These are phyloP conservation scores for Ambrosia artemisiifolia DNA, from an alignment of 129 eudicot species.

Conservation along the genomic window DNA sequence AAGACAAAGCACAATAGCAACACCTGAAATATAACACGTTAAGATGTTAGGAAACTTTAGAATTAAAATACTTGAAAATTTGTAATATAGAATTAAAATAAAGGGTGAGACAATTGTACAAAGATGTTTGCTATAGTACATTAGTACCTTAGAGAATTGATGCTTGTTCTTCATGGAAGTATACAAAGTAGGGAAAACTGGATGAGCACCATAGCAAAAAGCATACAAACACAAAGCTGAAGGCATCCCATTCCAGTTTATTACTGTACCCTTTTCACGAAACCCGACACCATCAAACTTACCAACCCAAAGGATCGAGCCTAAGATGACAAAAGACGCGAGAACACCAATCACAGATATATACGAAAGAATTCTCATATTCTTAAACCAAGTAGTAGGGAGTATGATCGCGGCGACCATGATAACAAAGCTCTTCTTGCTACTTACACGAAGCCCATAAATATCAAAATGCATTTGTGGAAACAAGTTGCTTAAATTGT, in stretches of 20 bases:
- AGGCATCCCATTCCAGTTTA: constrained; percentile 32
- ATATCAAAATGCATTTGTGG: constrained; percentile 25
- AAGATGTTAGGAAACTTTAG: no score
- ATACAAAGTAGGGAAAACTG: constrained; percentile 75
- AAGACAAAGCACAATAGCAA: constrained; percentile 7
- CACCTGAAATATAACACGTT: neutral
- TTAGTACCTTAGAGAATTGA: constrained; percentile 49
- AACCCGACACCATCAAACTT: constrained; percentile 33
- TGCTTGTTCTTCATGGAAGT: constrained; percentile 60
- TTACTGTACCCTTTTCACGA: constrained; percentile 20
- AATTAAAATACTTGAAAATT: no score
- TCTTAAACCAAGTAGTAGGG: constrained; percentile 37
- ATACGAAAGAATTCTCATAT: constrained; percentile 35
- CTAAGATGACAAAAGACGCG: constrained; percentile 31
- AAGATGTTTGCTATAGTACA: no score
- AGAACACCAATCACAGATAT: constrained; percentile 38
- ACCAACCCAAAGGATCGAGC: constrained; percentile 34
- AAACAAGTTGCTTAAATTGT: constrained; percentile 11
- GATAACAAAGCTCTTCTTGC: constrained; percentile 26
- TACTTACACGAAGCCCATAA: constrained; percentile 15
- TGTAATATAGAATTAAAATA: no score
- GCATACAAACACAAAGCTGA: constrained; percentile 59
- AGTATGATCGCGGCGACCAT: constrained; percentile 23
- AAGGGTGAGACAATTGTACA: no score
- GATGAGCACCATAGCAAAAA: constrained; percentile 86